A percentile compares a stretch with the other conserved stretches of the same genome.
These are phyloP conservation scores for Daedaleopsis nitida DNA, from an alignment of 768 basidiomycete species.

Conservation along the genomic window DNA sequence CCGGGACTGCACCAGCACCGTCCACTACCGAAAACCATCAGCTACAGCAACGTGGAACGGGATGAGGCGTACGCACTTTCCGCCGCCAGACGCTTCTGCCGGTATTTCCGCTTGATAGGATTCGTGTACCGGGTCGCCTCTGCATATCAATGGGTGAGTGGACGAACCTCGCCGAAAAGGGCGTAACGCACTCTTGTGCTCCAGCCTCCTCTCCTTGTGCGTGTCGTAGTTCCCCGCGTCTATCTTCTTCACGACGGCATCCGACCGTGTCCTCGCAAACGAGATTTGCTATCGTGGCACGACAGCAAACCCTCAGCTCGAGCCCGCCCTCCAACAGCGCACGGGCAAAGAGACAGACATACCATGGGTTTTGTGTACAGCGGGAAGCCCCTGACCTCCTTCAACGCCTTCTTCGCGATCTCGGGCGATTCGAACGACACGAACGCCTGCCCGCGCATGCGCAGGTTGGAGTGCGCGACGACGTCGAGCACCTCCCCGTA, in stretches of 20 bases:
- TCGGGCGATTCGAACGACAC: conserved; percentile 87
- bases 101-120: conserved; percentile 85
- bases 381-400: conserved; percentile 92
- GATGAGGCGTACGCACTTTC: conserved; percentile 55
- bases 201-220: conserved; percentile 73
- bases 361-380: conserved; percentile 98
- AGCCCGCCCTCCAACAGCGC: no score
- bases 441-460: conserved; percentile 99
- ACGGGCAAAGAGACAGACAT: no score
- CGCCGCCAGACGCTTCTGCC: conserved; percentile 77
- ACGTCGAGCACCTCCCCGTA: conserved; percentile 95
- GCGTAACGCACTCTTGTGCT: conserved; percentile 76
- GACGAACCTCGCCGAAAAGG: background rate
- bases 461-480: conserved; percentile 91
- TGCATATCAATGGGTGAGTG: conserved; percentile 30
- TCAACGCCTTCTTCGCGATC: conserved; percentile 83
- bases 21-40: conserved; percentile 50
- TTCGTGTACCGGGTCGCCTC: conserved; percentile 85
- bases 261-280: conserved; percentile 86
- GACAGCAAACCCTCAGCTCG: background rate
- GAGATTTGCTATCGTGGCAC: conserved; percentile 79
- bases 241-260: conserved; percentile 81
- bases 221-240: conserved; percentile 68
- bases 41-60: background rate
- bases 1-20: conserved; percentile 63